Evolutionary conservation across 805 yeast species (phyloP).

Genomic region (Yarrowia osloensis): DNA sequence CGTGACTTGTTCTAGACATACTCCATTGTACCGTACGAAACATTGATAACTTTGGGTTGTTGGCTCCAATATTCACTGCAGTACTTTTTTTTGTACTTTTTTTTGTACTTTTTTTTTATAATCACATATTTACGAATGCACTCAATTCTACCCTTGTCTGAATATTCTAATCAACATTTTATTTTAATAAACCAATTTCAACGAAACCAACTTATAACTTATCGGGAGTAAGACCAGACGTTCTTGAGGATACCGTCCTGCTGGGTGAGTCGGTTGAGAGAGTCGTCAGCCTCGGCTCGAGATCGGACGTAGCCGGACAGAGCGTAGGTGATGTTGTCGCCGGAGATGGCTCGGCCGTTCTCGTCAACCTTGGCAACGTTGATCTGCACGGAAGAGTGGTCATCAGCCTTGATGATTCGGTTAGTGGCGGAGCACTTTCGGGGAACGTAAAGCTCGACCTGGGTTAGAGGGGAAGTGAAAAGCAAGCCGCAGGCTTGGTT

Average conservation of each 20-base stretch:
- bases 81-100: no score
- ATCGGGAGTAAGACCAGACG: slow-evolving; percentile 47
- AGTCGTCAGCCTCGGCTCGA: slow-evolving; percentile 99
- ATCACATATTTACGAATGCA: no score
- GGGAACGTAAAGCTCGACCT: slow-evolving; percentile 99
- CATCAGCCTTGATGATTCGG: slow-evolving; percentile 99
- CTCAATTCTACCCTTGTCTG: no score
- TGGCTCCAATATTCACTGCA: no score
- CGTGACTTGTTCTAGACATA: no score
- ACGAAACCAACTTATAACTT: slow-evolving; percentile 33
- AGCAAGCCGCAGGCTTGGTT: no score
- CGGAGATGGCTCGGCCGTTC: slow-evolving; percentile 92
- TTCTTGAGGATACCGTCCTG: slow-evolving; percentile 96
- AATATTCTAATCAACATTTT: slow-evolving; percentile 24
- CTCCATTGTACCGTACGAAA: no score
- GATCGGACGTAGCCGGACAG: slow-evolving; percentile 96
- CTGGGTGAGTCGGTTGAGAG: slow-evolving; percentile 98
- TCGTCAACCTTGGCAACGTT: slow-evolving; percentile 97
- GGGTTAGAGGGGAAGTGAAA: slow-evolving; percentile 41
- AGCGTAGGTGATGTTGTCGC: slow-evolving; percentile 91
- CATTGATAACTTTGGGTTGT: no score
- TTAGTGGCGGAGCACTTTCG: slow-evolving; percentile 99
- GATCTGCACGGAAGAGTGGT: slow-evolving; percentile 98
- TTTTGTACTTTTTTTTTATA: no score
- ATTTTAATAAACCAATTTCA: slow-evolving; percentile 17